phyloP scores from a whole-genome alignment of 306 rosid species.

The Prunus dulcis region DNA sequence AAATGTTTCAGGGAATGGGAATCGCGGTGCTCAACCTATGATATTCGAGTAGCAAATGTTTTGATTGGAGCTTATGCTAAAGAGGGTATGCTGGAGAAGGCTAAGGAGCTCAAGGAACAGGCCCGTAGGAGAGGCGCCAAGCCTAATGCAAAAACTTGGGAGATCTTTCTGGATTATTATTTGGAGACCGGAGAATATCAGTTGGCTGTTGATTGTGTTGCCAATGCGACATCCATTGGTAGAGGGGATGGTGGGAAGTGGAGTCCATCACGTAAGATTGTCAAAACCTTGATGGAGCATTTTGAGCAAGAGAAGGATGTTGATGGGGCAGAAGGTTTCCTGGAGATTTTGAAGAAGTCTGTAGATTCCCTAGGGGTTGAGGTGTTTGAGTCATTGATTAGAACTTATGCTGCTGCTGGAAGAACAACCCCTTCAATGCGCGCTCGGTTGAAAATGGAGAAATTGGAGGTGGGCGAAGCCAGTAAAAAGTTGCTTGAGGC shows the following conservation, averaged over 20 bases:
- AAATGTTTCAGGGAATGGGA: constrained; percentile 83
- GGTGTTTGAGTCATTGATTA: constrained; percentile 75
- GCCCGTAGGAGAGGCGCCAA: constrained; percentile 72
- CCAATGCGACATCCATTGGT: constrained; percentile 58
- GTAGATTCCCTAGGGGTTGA: constrained; percentile 43
- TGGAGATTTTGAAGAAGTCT: constrained; percentile 63
- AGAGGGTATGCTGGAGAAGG: constrained; percentile 65
- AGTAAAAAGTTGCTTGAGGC: constrained; percentile 61
- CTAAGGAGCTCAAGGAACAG: constrained; percentile 56
- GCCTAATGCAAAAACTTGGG: constrained; percentile 81
- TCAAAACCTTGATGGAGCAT: constrained; percentile 51
- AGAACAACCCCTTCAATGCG: constrained; percentile 51
- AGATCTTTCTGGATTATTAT: constrained; percentile 63
- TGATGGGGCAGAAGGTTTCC: constrained; percentile 73
- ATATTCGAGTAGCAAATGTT: constrained; percentile 76
- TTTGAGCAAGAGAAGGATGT: constrained; percentile 79
- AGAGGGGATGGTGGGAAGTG: constrained; percentile 72
- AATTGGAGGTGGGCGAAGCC: constrained; percentile 59
- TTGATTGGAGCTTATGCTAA: constrained; percentile 59
- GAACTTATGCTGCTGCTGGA: constrained; percentile 78
- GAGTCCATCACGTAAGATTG: constrained; percentile 48
- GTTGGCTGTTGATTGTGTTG: constrained; percentile 58
- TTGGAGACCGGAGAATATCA: constrained; percentile 50
- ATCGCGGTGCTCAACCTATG: constrained; percentile 56
- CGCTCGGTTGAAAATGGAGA: constrained; percentile 80